phyloP scores from a whole-genome alignment of 2,329 filamentous ascomycete species.

The Hypoxylon rubiginosum region DNA sequence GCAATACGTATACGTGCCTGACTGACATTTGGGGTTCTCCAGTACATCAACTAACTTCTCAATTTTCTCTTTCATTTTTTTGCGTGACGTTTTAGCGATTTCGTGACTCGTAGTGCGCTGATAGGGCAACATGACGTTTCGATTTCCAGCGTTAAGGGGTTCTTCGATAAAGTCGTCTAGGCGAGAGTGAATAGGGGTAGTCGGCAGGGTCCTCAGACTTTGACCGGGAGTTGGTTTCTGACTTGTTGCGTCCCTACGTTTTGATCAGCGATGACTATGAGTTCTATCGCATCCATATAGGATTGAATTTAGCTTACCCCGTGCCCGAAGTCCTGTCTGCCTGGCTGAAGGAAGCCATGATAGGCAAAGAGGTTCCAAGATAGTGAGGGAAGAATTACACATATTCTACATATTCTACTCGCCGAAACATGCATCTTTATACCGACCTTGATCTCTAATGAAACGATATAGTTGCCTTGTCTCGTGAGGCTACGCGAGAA shows the following conservation, averaged over 20 bases:
- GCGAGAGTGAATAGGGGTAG: conserved; percentile 9
- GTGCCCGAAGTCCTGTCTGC: background rate
- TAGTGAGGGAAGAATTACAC: background rate
- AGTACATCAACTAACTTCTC: conserved; percentile 5
- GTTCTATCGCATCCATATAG: background rate
- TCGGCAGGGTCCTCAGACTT: background rate
- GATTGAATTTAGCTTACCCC: background rate
- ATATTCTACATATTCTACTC: background rate
- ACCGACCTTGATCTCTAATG: background rate
- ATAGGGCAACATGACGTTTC: conserved; percentile 28
- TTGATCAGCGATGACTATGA: background rate
- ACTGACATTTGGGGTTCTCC: background rate
- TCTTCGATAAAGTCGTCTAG: conserved; percentile 29
- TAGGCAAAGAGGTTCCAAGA: background rate
- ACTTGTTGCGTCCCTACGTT: background rate
- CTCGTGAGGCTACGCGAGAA: background rate
- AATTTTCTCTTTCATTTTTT: conserved; percentile 15
- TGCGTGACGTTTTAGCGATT: background rate
- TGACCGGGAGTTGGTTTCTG: background rate
- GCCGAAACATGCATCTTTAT: too few species aligned
- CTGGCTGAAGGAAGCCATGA: background rate
- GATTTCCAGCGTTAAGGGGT: conserved; percentile 22
- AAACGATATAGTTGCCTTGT: background rate
- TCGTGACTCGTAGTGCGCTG: background rate
- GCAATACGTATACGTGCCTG: background rate